These are phyloP conservation scores for Boletus pseudo-olivaceus DNA, from an alignment of 768 basidiomycete species.

Conservation along the genomic window DNA sequence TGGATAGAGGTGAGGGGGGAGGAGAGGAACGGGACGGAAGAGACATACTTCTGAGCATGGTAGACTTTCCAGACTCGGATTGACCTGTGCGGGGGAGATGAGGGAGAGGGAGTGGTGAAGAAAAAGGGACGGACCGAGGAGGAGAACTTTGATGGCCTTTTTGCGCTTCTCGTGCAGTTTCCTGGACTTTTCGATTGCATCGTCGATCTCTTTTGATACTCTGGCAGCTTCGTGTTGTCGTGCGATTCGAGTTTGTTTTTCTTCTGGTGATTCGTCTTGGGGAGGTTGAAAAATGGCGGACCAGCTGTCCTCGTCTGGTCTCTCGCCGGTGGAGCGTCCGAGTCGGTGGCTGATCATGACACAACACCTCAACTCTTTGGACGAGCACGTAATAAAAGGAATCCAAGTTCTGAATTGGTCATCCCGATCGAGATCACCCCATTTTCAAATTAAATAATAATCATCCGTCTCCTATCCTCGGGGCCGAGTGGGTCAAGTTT, in stretches of 20 bases:
- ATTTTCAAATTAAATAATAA: background rate
- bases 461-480: too few species aligned
- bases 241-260: slow-evolving; percentile 7
- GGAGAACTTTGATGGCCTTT: slow-evolving; percentile 26
- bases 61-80: slow-evolving; percentile 32
- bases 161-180: slow-evolving; percentile 25
- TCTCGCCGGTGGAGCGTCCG: background rate
- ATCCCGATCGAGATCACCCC: background rate
- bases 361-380: background rate
- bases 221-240: slow-evolving; percentile 23
- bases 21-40: background rate
- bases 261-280: slow-evolving; percentile 1
- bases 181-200: slow-evolving; percentile 24
- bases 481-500: too few species aligned
- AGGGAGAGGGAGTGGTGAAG: rapidly evolving
- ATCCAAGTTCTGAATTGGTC: background rate
- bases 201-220: slow-evolving; percentile 28
- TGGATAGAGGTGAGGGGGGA: slow-evolving; percentile 19
- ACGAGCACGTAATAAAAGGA: background rate
- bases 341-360: slow-evolving; percentile 1
- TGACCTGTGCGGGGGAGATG: slow-evolving; percentile 15
- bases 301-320: slow-evolving; percentile 16
- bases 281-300: slow-evolving; percentile 23
- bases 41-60: slow-evolving; percentile 27
- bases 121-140: slow-evolving; percentile 17